Conservation (phyloP, 257 asterid species). For the Verbena officinalis region DNA sequence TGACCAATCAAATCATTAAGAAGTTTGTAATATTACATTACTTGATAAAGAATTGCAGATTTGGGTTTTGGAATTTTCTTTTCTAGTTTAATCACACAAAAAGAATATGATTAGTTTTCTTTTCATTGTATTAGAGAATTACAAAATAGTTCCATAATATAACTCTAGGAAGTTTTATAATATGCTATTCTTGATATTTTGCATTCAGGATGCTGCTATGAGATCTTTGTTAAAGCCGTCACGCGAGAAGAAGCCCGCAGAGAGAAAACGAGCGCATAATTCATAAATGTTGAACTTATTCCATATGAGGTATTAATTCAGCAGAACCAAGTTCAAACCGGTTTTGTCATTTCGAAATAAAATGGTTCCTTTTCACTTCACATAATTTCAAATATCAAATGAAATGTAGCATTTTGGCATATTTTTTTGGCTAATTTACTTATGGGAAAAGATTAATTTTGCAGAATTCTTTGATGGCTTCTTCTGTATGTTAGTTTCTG, state of each 20-base stretch:
- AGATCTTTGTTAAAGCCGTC: slow-evolving; percentile 45
- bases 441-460: no score
- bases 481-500: not conserved
- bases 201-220: slow-evolving; percentile 55
- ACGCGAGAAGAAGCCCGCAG: slow-evolving; percentile 46
- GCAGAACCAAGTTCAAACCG: slow-evolving; percentile 7
- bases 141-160: no score
- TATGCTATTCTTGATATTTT: slow-evolving; percentile 2
- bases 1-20: no score
- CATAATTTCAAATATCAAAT: slow-evolving; percentile 8
- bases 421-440: no score
- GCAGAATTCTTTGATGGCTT: not conserved
- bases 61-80: no score
- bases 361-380: not conserved
- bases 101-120: no score
- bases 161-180: no score
- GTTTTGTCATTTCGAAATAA: slow-evolving; percentile 26
- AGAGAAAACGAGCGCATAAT: slow-evolving; percentile 28
- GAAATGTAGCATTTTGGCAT: slow-evolving; percentile 1
- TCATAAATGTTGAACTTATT: not conserved
- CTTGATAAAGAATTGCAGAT: no score
- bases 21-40: no score
- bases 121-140: no score
- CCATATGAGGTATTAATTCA: no score
- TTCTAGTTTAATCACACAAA: no score